phyloP scores from a whole-genome alignment of 2,329 filamentous ascomycete genomes.

The Penicillium sp. region DNA sequence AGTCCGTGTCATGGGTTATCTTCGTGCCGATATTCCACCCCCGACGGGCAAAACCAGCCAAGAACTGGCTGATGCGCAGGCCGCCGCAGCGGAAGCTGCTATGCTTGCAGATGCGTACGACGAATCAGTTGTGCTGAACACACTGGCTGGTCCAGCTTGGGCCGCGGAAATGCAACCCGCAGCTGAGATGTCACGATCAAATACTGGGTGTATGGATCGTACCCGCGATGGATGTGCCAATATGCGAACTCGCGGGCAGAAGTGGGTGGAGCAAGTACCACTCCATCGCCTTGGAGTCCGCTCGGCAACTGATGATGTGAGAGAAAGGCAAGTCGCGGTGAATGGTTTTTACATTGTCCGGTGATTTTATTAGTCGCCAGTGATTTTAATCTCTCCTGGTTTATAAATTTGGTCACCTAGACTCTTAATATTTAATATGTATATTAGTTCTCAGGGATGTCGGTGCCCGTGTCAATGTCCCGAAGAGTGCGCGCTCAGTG shows the following conservation, averaged over 20 bases:
- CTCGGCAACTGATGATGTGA: conserved; percentile 42
- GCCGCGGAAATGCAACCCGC: conserved; percentile 25
- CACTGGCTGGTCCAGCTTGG: conserved; percentile 44
- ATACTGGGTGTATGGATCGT: conserved; percentile 44
- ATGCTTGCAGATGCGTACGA: conserved; percentile 43
- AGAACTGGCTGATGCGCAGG: conserved; percentile 37
- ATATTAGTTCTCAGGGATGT: not conserved
- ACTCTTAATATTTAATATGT: not conserved
- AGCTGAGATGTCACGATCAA: conserved; percentile 18
- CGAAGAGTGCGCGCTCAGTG: not conserved
- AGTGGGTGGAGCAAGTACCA: conserved; percentile 59
- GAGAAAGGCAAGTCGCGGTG: conserved; percentile 45
- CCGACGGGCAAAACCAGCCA: conserved; percentile 13
- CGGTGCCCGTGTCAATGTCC: not conserved
- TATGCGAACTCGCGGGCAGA: conserved; percentile 53
- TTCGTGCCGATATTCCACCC: conserved; percentile 45
- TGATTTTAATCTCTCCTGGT: not conserved
- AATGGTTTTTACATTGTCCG: conserved; percentile 43
- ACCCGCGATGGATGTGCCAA: conserved; percentile 51
- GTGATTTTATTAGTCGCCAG: conserved; percentile 5
- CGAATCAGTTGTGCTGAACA: conserved; percentile 34
- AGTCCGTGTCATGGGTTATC: conserved; percentile 61
- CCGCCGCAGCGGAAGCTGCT: conserved; percentile 36
- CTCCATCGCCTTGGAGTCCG: conserved; percentile 62
- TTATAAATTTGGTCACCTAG: not conserved